phyloP scores from a whole-genome alignment of 352 stramenopile genomes.

The Phytopythium helicoides region DNA sequence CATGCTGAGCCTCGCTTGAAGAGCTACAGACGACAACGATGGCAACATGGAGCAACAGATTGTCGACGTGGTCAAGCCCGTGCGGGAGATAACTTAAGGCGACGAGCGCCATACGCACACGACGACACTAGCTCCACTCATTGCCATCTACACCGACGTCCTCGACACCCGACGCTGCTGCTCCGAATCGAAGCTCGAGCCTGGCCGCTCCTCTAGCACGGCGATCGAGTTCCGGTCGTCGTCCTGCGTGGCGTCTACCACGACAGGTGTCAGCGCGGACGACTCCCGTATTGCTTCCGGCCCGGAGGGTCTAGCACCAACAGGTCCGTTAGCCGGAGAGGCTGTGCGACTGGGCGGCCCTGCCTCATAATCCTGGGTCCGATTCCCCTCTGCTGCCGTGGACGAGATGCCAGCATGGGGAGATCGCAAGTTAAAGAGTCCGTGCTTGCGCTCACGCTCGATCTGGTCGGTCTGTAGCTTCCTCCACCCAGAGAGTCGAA shows the following conservation, averaged over 20 bases:
- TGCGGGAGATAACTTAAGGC: constrained; percentile 2
- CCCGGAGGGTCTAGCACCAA: not conserved
- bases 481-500: constrained; percentile 62
- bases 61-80: not conserved
- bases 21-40: not conserved
- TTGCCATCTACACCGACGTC: constrained; percentile 1
- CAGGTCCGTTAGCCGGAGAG: not conserved
- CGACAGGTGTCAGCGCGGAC: not conserved
- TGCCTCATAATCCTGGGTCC: not conserved
- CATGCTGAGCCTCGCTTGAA: not conserved
- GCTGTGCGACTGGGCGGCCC: not conserved
- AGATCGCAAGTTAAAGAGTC: constrained; percentile 5
- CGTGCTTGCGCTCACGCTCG: constrained; percentile 52
- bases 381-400: not conserved
- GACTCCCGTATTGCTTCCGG: not conserved
- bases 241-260: not conserved
- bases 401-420: not conserved
- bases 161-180: not conserved
- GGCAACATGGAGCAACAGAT: not conserved
- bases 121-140: not conserved
- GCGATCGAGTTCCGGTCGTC: constrained; percentile 8
- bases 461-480: constrained; percentile 54
- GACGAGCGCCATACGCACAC: no score
- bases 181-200: not conserved
- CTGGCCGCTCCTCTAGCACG: constrained; percentile 3